These are phyloP conservation scores for Auricularia cornea DNA, from an alignment of 768 basidiomycete species.

Conservation along the genomic window DNA sequence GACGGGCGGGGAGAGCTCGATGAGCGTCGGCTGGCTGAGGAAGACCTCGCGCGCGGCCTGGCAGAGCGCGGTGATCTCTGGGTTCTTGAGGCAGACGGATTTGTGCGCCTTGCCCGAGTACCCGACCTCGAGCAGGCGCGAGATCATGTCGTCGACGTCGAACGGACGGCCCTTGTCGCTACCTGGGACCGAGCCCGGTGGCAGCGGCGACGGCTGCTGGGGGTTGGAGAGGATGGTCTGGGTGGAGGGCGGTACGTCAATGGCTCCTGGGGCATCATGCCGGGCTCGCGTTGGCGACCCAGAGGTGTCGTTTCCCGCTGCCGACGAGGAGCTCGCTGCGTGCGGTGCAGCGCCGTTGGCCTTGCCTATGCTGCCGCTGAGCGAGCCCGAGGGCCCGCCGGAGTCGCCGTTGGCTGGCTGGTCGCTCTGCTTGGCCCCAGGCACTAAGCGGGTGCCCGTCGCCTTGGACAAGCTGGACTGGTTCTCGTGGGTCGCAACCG, in stretches of 20 bases:
- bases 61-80: conserved; percentile 91
- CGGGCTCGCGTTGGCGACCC: conserved; percentile 28
- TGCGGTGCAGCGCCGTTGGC: conserved; percentile 4
- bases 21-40: conserved; percentile 90
- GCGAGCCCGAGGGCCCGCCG: conserved; percentile 1
- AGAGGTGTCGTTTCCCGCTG: neutral
- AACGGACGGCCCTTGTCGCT: conserved; percentile 62
- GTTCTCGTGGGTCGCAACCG: neutral
- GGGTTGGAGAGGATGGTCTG: conserved; percentile 80
- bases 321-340: neutral
- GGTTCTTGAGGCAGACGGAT: conserved; percentile 89
- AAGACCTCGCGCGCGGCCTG: conserved; percentile 94
- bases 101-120: conserved; percentile 98
- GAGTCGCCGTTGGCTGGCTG: conserved; percentile 1
- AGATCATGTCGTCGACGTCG: conserved; percentile 98
- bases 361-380: conserved; percentile 1
- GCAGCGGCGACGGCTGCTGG: conserved; percentile 14
- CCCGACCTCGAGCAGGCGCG: conserved; percentile 89
- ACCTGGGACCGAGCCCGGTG: conserved; percentile 28
- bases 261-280: neutral
- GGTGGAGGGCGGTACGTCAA: conserved; percentile 41
- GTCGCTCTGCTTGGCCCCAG: neutral
- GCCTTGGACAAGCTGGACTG: conserved; percentile 3
- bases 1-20: conserved; percentile 95
- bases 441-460: neutral